Evolutionary conservation across 78 protist genomes (phyloP), one percentile per base, ranked within the genome.

Genomic region (Diacronema lutheri): DNA sequence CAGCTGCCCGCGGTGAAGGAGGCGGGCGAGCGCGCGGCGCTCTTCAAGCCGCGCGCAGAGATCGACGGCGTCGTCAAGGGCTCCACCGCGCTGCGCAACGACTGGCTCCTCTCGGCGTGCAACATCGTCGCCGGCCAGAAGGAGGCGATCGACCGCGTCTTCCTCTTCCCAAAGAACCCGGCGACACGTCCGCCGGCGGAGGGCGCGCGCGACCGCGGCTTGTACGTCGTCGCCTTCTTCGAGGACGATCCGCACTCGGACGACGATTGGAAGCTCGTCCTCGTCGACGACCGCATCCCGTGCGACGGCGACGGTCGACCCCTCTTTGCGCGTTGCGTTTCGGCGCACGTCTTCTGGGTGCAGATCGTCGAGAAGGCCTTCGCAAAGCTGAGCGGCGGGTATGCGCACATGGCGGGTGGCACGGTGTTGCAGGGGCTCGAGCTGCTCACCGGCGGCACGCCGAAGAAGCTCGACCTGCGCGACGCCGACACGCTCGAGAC

Each of bases 271-370:
- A 1, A 0, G 57, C 57, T 1, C 25, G 55, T 69, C 19, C 19
- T 56, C 26, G 29, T 69, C 19, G 77, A 69, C 55, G 77, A 69
- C 77, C 46, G 77, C 25, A 29, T 69, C 14, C 77, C 77, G 77
- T 69, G 77, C 77, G 46, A 37, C 31, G 29, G 33, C 19, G 6
- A 19, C 25, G 77, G 77, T 19, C 26, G 0, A 13, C 77, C 16
- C 10, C 77, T 40, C 21, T 69, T 40, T 56, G 55, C 77, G 0
- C 77, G 77, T 29, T 9, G n/a, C 14, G 29, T 35, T 19, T 0
- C 1, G 10, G 16, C 29, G 46, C 16, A 29, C 56, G 77, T 16
- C 57, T 2, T 69, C 33, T 69, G 77, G 77, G 56, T 69, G 16
- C 14, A n/a, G 16, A 50, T 69, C 35, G 56, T 69, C 7, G 77